Evolutionary conservation across 176 grass and related monocot species (phyloP).

Genomic region (Bothriochloa decipiens): DNA sequence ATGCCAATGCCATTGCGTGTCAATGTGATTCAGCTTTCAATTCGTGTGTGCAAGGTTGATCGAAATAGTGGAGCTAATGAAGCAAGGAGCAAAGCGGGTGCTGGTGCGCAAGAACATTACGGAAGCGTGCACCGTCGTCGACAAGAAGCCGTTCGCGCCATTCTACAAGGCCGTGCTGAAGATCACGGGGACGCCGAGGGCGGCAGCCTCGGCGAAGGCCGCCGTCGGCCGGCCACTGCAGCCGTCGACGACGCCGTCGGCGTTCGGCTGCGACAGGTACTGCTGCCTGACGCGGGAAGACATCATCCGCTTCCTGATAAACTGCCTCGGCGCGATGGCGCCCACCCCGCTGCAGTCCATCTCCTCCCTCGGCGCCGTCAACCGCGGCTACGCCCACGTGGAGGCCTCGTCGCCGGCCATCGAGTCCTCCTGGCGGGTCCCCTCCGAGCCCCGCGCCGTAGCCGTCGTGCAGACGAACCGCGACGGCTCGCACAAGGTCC

Average conservation of each 20-base stretch:
- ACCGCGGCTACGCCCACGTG: slow-evolving; percentile 39
- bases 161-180: slow-evolving; percentile 51
- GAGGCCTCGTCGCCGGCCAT: slow-evolving; percentile 54
- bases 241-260: slow-evolving; percentile 14
- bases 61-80: slow-evolving; percentile 68
- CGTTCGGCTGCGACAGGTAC: slow-evolving; percentile 45
- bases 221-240: background rate
- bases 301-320: slow-evolving; percentile 68
- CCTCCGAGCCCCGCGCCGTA: slow-evolving; percentile 43
- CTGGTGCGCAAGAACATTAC: slow-evolving; percentile 55
- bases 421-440: slow-evolving; percentile 30
- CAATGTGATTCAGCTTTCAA: background rate
- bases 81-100: slow-evolving; percentile 51
- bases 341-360: slow-evolving; percentile 60
- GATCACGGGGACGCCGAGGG: slow-evolving; percentile 38
- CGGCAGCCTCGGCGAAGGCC: background rate
- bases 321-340: slow-evolving; percentile 64
- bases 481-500: slow-evolving; percentile 42
- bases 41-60: slow-evolving; percentile 49
- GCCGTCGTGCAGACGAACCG: slow-evolving; percentile 49
- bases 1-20: background rate
- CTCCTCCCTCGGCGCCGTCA: slow-evolving; percentile 58
- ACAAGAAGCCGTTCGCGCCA: slow-evolving; percentile 54
- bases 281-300: slow-evolving; percentile 67
- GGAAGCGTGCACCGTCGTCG: slow-evolving; percentile 31